These are phyloP conservation scores for Chaetomium fimeti DNA, from an alignment of 495 filamentous ascomycete genomes.

Conservation along the genomic window DNA sequence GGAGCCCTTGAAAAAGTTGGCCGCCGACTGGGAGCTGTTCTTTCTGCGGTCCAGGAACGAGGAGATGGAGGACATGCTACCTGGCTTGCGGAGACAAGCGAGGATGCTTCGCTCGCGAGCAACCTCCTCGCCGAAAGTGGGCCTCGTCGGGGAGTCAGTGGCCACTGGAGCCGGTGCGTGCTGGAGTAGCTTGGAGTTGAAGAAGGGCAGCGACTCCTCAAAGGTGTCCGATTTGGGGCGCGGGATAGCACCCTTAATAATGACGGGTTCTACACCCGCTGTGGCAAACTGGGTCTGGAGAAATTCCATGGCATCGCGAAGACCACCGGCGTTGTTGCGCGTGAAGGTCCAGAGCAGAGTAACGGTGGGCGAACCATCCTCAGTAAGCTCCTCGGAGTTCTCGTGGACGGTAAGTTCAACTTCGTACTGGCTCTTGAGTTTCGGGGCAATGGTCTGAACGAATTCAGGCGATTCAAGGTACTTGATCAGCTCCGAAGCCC, in stretches of 20 bases:
- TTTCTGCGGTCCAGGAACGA: conserved; percentile 88
- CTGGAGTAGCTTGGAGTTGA: conserved; percentile 93
- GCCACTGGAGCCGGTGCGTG: conserved; percentile 74
- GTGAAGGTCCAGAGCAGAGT: conserved; percentile 70
- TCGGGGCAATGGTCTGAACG: conserved; percentile 69
- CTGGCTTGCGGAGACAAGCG: conserved; percentile 80
- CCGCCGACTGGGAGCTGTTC: conserved; percentile 81
- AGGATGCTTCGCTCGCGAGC: conserved; percentile 75
- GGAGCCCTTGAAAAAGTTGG: conserved; percentile 85
- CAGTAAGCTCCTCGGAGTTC: conserved; percentile 52
- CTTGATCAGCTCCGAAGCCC: conserved; percentile 66
- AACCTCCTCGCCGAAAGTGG: conserved; percentile 75
- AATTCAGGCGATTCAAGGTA: conserved; percentile 80
- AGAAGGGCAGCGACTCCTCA: conserved; percentile 92
- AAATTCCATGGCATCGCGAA: conserved; percentile 96
- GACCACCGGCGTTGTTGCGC: conserved; percentile 91
- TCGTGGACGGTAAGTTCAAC: conserved; percentile 73
- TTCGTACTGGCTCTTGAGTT: conserved; percentile 86
- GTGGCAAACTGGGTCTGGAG: conserved; percentile 77
- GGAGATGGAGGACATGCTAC: conserved; percentile 87
- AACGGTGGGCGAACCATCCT: conserved; percentile 53
- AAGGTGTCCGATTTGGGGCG: conserved; percentile 98
- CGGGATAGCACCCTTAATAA: conserved; percentile 89
- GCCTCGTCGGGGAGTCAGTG: conserved; percentile 79
- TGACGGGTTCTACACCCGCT: conserved; percentile 77